Conservation (phyloP, 352 stramenopile genomes). For the Phytophthora quininea region DNA sequence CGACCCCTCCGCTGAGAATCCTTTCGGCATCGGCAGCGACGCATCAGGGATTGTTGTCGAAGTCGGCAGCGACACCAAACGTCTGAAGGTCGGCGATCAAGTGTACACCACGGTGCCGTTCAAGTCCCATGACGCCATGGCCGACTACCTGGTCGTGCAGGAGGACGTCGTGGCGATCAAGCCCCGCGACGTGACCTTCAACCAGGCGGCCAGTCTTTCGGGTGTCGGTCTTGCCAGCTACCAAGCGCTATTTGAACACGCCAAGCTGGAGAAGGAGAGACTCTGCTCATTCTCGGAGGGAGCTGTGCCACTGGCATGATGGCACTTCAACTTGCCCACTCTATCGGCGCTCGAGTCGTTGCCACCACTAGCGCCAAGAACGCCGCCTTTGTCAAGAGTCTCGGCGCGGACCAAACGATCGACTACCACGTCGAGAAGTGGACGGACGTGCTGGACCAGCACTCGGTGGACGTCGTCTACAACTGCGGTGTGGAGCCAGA, state of each 20-base stretch:
- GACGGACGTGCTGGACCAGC: conserved; percentile 16
- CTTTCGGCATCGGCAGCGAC: conserved; percentile 16
- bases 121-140: conserved; percentile 16
- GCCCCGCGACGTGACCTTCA: conserved; percentile 36
- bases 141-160: conserved; percentile 30
- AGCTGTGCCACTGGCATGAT: conserved; percentile 30
- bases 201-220: conserved; percentile 32
- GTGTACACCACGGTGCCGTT: conserved; percentile 11
- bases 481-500: conserved; percentile 25
- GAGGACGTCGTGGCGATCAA: conserved; percentile 39
- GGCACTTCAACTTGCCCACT: conserved; percentile 41
- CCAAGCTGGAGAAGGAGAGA: conserved; percentile 33
- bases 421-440: conserved; percentile 36
- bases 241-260: conserved; percentile 31
- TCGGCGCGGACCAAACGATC: conserved; percentile 32
- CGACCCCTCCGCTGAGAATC: conserved; percentile 6
- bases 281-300: conserved; percentile 44
- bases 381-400: conserved; percentile 11
- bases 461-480: conserved; percentile 40
- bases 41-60: conserved; percentile 16
- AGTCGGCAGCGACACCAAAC: conserved; percentile 1
- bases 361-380: conserved; percentile 26
- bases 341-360: conserved; percentile 23
- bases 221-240: conserved; percentile 33
- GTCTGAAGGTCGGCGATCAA: conserved; percentile 13